Percentiles rank a stretch among this genome's conserved stretches.
phyloP scores from a whole-genome alignment of 2,329 filamentous ascomycete genomes.

The Hymenoscyphus fraxineus region DNA sequence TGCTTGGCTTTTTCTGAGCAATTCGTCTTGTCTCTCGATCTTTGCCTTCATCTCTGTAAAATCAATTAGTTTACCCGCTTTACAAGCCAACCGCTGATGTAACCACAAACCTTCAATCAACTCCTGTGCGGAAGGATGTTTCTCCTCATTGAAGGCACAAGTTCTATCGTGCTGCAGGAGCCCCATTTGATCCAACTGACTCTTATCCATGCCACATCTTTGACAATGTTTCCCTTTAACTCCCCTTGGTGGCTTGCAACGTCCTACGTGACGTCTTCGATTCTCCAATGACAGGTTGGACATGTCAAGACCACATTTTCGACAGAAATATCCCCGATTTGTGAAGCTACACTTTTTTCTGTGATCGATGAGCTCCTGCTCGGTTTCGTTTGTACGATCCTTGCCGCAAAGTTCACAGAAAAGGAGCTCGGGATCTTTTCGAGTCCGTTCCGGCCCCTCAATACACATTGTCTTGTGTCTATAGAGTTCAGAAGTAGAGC shows the following conservation, averaged over 20 bases:
- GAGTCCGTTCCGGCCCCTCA: background rate
- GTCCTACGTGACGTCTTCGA: background rate
- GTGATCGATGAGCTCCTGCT: constrained; percentile 7
- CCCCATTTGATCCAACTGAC: background rate
- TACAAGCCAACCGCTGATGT: background rate
- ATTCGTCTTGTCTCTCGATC: constrained; percentile 1
- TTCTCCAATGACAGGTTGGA: background rate
- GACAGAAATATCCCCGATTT: constrained; percentile 4
- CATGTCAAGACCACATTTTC: constrained; percentile 8
- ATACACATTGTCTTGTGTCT: constrained; percentile 10
- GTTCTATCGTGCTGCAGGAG: background rate
- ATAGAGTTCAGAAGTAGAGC: background rate
- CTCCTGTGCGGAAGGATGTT: background rate
- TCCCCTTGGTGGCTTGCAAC: constrained; percentile 3
- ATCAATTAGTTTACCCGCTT: background rate
- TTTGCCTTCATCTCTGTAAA: background rate
- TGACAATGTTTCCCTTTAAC: constrained; percentile 6
- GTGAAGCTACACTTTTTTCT: background rate
- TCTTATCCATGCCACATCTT: constrained; percentile 2
- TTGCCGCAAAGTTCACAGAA: constrained; percentile 13
- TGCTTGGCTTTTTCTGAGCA: background rate
- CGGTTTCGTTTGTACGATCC: constrained; percentile 6
- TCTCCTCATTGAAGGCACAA: background rate
- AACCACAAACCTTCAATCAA: background rate
- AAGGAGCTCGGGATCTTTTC: background rate